A percentile compares a stretch with the other conserved stretches of the same genome.
Evolutionary conservation across 768 basidiomycete genomes (phyloP).

Genomic region (Phylloporus rhodoxanthus): DNA sequence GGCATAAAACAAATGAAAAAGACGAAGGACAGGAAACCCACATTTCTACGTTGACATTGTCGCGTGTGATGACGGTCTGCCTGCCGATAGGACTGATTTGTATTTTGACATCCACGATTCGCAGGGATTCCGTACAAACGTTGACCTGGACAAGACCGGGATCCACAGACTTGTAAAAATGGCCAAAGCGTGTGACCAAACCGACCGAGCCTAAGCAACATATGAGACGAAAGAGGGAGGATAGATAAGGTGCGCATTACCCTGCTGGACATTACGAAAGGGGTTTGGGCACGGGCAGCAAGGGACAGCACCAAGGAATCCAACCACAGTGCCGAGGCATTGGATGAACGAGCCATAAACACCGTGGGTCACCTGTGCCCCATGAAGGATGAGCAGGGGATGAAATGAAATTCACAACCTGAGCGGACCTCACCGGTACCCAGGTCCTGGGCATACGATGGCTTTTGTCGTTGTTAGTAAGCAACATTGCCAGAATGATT

Average conservation of each 20-base stretch:
- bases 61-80: constrained; percentile 88
- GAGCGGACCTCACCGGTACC: constrained; percentile 52
- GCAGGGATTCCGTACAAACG: constrained; percentile 86
- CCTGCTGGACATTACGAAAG: constrained; percentile 81
- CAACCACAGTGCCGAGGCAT: constrained; percentile 59
- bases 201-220: constrained; percentile 63
- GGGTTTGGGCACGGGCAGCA: constrained; percentile 85
- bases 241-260: constrained; percentile 30
- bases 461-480: constrained; percentile 39
- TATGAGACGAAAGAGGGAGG: constrained; percentile 16
- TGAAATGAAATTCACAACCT: not conserved
- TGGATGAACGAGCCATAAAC: constrained; percentile 80
- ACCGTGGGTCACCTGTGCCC: constrained; percentile 67
- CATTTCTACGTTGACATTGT: constrained; percentile 96
- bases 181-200: constrained; percentile 86
- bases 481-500: not conserved
- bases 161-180: constrained; percentile 95
- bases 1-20: not conserved
- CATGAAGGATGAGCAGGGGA: not conserved
- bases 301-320: constrained; percentile 69
- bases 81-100: constrained; percentile 85
- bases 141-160: constrained; percentile 90
- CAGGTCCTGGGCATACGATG: constrained; percentile 87
- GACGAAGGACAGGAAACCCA: constrained; percentile 31
- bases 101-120: constrained; percentile 90